Evolutionary conservation across 257 asterid genomes (phyloP).

Genomic region (Salvia splendens): DNA sequence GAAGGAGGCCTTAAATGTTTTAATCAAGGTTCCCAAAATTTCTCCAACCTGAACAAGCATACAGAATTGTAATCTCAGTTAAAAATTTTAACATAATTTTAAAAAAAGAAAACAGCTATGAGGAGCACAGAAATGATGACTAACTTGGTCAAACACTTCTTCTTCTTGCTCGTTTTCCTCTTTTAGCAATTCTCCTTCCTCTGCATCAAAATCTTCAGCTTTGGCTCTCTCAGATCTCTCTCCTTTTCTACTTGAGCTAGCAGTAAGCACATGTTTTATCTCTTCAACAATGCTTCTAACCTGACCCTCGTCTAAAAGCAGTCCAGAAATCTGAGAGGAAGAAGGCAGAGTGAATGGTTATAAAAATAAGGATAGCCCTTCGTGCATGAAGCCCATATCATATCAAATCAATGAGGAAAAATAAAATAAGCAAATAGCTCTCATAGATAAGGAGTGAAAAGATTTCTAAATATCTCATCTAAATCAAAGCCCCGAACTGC

Average conservation of each 20-base stretch:
- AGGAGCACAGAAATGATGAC: constrained; percentile 26
- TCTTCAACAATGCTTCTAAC: constrained; percentile 94
- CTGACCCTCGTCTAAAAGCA: constrained; percentile 86
- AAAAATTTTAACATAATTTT: constrained; percentile 11
- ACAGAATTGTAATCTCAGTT: constrained; percentile 18
- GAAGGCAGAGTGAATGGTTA: constrained; percentile 14
- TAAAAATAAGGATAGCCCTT: background rate
- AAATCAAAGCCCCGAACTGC: constrained; percentile 23
- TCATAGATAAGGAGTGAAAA: constrained; percentile 1
- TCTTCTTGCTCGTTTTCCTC: constrained; percentile 99
- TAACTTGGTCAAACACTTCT: constrained; percentile 95
- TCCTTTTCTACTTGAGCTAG: constrained; percentile 86
- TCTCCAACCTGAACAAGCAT: constrained; percentile 73
- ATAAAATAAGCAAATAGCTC: constrained; percentile 5
- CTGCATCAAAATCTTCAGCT: constrained; percentile 99
- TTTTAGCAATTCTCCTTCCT: constrained; percentile 88
- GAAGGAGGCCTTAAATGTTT: constrained; percentile 86
- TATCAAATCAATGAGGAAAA: constrained; percentile 10
- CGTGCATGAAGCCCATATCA: background rate
- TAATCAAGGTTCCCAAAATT: constrained; percentile 87
- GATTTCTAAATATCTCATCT: constrained; percentile 14
- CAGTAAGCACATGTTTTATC: constrained; percentile 82
- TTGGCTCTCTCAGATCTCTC: constrained; percentile 90
- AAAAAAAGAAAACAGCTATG: constrained; percentile 9
- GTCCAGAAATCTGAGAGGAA: constrained; percentile 72